Base-by-base conservation (phyloP, 768 basidiomycete species). In the Lentinus brumalis region DNA sequence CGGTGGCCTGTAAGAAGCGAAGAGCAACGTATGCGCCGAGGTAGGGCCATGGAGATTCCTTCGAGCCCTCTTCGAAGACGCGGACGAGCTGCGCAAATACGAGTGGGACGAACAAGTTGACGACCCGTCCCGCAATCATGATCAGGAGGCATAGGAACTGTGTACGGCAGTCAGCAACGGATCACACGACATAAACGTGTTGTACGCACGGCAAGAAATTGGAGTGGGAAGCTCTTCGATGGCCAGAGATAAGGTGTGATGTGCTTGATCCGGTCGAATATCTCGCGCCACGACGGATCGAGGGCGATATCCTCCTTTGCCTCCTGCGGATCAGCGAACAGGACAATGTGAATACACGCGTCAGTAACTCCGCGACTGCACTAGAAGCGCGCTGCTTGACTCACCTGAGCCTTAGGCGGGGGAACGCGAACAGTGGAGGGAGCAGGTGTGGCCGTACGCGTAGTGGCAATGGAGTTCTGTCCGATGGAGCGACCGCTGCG, bases 241-340 rank as follows among this genome's bases (percentile, higher is more conserved):
- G 94, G 94, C 93, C 94, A 96, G 9, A 96, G 83, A 75, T 91
- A 90, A 1, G 94, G 94, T 14, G 81, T 73, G 44, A 96, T 78
- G 50, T 83, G 83, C 50, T 78, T 76, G 59, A 96, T 75, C 46
- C 93, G 86, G 15, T 71, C 77, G 74, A 82, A 80, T 40, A 92
- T 76, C 71, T 92, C 91, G 21, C 75, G 65, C 88, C 90, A 93
- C 6, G 87, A 82, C 9, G 90, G 87, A 59, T 91, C 86, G 26
- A 83, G 74, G 4, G 79, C 71, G 41, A 86, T 76, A 64, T 88
- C 82, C 51, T 83, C 78, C 72, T 84, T 81, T 18, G 68, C 45
- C 30, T 68, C 57, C 67, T 70, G 47, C 53, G 53, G 30, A 57
- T 35, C 31, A 31, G 40, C 16, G 64, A 55, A 53, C 39, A 49